phyloP scores from a whole-genome alignment of 345 rosid genomes.

The Acer saccharum region DNA sequence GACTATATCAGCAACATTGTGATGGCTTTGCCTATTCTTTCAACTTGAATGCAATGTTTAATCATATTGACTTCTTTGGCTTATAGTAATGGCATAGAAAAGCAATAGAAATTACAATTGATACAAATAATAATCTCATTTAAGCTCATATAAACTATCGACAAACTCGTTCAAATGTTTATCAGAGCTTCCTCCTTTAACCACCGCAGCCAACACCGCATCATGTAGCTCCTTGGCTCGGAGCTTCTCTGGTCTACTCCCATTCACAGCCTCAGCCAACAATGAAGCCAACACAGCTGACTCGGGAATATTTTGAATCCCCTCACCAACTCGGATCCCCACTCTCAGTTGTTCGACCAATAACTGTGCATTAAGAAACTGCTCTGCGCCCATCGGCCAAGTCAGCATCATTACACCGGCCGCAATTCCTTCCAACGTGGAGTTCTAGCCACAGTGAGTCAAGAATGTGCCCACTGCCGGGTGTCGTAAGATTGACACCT shows the following conservation, averaged over 20 bases:
- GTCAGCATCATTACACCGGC: constrained; percentile 44
- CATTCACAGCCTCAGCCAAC: constrained; percentile 28
- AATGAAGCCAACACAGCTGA: constrained; percentile 32
- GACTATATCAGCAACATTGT: too few relatives aligned
- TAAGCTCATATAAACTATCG: background rate
- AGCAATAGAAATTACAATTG: too few relatives aligned
- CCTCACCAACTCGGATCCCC: constrained; percentile 39
- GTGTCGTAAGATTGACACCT: constrained; percentile 21
- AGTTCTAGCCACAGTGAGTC: constrained; percentile 28
- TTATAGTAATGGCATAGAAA: too few relatives aligned
- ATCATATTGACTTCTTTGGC: too few relatives aligned
- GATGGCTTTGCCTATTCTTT: too few relatives aligned
- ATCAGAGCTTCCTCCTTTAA: constrained; percentile 39
- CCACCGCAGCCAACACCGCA: constrained; percentile 19
- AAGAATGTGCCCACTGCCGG: constrained; percentile 19
- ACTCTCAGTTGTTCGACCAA: constrained; percentile 34
- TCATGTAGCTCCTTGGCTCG: constrained; percentile 25
- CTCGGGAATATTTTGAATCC: constrained; percentile 30
- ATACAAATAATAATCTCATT: too few relatives aligned
- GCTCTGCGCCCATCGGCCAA: constrained; percentile 52
- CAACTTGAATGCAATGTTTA: too few relatives aligned
- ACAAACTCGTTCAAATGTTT: constrained; percentile 34
- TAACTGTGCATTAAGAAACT: constrained; percentile 32
- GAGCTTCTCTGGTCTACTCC: constrained; percentile 3
- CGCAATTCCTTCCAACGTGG: constrained; percentile 31